phyloP scores from a whole-genome alignment of 208 protist species.

The Sergeia podlipaevii region DNA sequence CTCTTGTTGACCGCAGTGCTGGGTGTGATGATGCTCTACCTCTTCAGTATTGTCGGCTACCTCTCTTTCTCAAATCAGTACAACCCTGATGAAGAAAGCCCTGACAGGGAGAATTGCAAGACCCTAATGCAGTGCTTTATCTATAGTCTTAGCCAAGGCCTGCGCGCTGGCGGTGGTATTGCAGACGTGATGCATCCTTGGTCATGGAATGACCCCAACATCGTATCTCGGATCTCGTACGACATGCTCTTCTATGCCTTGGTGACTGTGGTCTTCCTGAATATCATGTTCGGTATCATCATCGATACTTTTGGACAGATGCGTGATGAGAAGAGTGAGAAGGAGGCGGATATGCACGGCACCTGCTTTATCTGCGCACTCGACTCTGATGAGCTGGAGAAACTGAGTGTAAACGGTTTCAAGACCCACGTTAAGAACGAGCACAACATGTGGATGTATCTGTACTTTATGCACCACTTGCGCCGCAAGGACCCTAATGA shows the following conservation, averaged over 20 bases:
- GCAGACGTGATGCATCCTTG: constrained; percentile 74
- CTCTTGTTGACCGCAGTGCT: constrained; percentile 63
- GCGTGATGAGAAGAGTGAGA: constrained; percentile 79
- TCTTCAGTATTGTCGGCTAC: constrained; percentile 81
- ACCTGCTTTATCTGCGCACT: constrained; percentile 94
- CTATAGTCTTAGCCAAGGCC: constrained; percentile 70
- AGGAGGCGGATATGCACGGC: constrained; percentile 76
- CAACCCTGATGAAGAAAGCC: constrained; percentile 27
- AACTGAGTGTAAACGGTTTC: constrained; percentile 61
- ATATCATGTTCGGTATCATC: constrained; percentile 96
- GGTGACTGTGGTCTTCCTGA: constrained; percentile 91
- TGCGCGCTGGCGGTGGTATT: constrained; percentile 75
- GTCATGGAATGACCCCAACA: constrained; percentile 40
- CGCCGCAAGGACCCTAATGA: constrained; percentile 68
- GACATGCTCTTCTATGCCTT: constrained; percentile 93
- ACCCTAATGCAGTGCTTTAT: constrained; percentile 69
- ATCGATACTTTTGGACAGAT: constrained; percentile 93
- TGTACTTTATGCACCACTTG: constrained; percentile 91
- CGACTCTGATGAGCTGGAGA: constrained; percentile 78
- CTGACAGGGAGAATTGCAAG: constrained; percentile 43
- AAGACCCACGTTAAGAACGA: constrained; percentile 80
- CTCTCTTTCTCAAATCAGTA: constrained; percentile 54
- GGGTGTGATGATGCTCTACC: constrained; percentile 71
- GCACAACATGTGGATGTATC: constrained; percentile 96
- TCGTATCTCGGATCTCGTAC: constrained; percentile 60